phyloP scores from a whole-genome alignment of 345 rosid genomes.

The Eucalyptus erythrocorys region DNA sequence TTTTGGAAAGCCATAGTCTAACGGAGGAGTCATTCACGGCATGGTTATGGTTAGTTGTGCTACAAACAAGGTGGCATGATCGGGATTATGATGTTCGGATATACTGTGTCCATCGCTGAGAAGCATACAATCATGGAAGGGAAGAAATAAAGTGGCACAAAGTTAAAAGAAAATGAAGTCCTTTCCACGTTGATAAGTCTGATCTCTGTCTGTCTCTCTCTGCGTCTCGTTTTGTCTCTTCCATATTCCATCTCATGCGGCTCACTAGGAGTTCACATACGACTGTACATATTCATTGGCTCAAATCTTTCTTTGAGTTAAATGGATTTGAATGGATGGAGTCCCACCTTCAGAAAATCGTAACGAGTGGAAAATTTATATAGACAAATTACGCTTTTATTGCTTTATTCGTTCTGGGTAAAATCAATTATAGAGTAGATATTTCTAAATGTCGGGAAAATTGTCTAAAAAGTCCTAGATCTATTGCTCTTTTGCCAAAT shows the following conservation, averaged over 20 bases:
- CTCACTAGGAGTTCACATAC: neutral
- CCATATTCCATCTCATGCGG: neutral
- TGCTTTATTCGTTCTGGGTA: neutral
- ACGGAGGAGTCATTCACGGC: neutral
- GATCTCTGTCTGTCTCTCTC: neutral
- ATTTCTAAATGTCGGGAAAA: neutral
- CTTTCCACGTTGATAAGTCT: neutral
- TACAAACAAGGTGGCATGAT: neutral
- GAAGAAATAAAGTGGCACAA: neutral
- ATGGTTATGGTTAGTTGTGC: neutral
- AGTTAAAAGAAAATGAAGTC: neutral
- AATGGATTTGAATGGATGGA: neutral
- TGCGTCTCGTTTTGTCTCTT: neutral
- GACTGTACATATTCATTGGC: neutral
- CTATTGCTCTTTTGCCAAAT: rapidly evolving
- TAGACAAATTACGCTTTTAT: neutral
- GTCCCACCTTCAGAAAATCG: neutral
- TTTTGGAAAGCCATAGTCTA: neutral
- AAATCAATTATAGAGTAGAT: neutral
- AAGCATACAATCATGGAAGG: neutral
- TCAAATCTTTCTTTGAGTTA: neutral
- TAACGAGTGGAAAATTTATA: neutral
- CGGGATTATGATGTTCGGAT: neutral
- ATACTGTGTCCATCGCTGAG: neutral
- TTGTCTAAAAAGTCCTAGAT: no score